phyloP scores from a whole-genome alignment of 805 yeast species.

The Starmerella bombicola region DNA sequence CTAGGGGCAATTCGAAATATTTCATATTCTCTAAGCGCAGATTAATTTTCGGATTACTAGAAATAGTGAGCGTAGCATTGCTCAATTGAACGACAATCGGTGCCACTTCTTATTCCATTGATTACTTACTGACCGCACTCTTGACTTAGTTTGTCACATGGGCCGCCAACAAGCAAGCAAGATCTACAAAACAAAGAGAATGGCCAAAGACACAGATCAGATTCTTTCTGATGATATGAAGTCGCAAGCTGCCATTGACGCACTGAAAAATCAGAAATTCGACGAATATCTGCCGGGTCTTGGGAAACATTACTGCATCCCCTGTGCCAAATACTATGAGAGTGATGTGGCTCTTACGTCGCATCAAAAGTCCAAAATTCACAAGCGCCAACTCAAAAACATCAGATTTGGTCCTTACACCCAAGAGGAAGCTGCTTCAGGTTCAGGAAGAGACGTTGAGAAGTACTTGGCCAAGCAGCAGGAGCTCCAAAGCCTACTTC shows the following conservation, averaged over 20 bases:
- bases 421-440: slow-evolving; percentile 80
- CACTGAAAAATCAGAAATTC: slow-evolving; percentile 56
- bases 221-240: slow-evolving; percentile 60
- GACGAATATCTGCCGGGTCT: slow-evolving; percentile 89
- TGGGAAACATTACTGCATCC: slow-evolving; percentile 89
- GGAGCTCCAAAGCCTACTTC: slow-evolving; percentile 29
- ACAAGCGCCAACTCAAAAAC: slow-evolving; percentile 73
- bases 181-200: slow-evolving; percentile 56
- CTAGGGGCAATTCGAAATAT: too few species aligned
- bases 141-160: too few species aligned
- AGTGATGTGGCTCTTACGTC: slow-evolving; percentile 56
- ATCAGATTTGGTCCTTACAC: slow-evolving; percentile 73
- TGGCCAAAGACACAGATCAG: slow-evolving; percentile 54
- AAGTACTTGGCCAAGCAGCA: slow-evolving; percentile 49
- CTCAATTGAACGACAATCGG: too few species aligned
- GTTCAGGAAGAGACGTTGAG: slow-evolving; percentile 63
- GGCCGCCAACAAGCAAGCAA: slow-evolving; percentile 30
- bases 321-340: slow-evolving; percentile 87
- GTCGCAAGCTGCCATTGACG: slow-evolving; percentile 46
- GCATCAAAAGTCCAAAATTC: slow-evolving; percentile 66
- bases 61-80: too few species aligned
- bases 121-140: too few species aligned
- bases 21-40: too few species aligned
- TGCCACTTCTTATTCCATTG: too few species aligned
- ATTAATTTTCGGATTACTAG: too few species aligned